phyloP scores from a whole-genome alignment of 805 yeast species.

The Yarrowia porcina region DNA sequence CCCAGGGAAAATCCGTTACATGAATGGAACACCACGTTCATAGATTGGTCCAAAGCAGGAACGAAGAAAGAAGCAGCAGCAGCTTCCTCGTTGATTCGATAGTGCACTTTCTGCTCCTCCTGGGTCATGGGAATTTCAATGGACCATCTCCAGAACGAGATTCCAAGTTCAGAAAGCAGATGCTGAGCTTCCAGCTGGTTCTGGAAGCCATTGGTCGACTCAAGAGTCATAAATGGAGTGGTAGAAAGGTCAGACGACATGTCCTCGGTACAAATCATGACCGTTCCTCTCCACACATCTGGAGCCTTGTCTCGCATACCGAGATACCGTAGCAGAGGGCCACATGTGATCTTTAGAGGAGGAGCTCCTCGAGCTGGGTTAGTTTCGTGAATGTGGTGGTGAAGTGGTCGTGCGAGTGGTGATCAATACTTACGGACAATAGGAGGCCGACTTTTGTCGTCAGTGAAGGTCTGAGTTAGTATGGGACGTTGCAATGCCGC shows the following conservation, averaged over 20 bases:
- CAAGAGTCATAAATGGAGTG: slow-evolving; percentile 37
- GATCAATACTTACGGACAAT: neutral
- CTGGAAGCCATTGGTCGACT: slow-evolving; percentile 10
- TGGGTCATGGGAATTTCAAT: slow-evolving; percentile 49
- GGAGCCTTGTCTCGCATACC: slow-evolving; percentile 52
- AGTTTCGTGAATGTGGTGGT: neutral
- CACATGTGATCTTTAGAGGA: slow-evolving; percentile 40
- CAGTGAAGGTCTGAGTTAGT: slow-evolving; percentile 18
- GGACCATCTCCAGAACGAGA: slow-evolving; percentile 63
- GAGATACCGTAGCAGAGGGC: slow-evolving; percentile 71
- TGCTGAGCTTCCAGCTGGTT: slow-evolving; percentile 39
- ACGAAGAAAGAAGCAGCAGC: slow-evolving; percentile 62
- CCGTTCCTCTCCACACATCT: slow-evolving; percentile 61
- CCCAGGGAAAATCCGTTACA: slow-evolving; percentile 87
- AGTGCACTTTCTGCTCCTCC: slow-evolving; percentile 61
- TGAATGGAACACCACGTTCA: slow-evolving; percentile 80
- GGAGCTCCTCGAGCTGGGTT: slow-evolving; percentile 30
- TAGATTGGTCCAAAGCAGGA: slow-evolving; percentile 61
- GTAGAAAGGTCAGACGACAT: slow-evolving; percentile 31
- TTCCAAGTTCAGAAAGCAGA: slow-evolving; percentile 47
- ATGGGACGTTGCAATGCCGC: too few relatives aligned
- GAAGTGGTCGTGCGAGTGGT: neutral
- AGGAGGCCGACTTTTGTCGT: slow-evolving; percentile 17
- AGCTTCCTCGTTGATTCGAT: slow-evolving; percentile 50
- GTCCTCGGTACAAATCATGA: slow-evolving; percentile 61